Evolutionary conservation across 2,329 filamentous ascomycete genomes (phyloP), one percentile per base, ranked within the genome.

Genomic region (Curvularia hawaiiensis): DNA sequence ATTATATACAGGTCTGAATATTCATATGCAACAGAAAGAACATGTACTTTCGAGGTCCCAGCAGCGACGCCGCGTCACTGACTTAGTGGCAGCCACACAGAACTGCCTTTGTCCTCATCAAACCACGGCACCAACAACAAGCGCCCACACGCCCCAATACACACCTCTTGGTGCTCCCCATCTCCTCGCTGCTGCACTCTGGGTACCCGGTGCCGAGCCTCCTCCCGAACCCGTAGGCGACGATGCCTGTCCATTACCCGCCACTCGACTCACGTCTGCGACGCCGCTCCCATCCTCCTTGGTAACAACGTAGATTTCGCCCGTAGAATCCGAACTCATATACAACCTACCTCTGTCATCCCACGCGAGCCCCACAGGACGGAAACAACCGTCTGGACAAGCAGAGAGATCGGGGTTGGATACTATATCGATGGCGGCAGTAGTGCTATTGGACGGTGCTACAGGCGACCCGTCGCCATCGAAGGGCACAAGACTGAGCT

Each of bases 311-410:
- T 84, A 90, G 41, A 90, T 82, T 78, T 90, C 88, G 6, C 87
- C 88, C 0, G 86, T 87, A 14, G 79, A 71, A 70, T 90, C 88
- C 4, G 82, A 86, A 55, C 79, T 84, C 78, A 89, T 83, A 74
- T 84, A 90, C 9, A 90, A 74, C 7, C 87, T 77, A 8, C 82
- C 84, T 41, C 80, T 65, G 9, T 62, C 61, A 70, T 82, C 79
- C 70, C 79, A 82, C 0, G 80, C 80, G 7, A 90, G 75, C 1
- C 86, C 85, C 1, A 85, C 85, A 26, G 88, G 87, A 2, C 87
- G 80, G 76, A 90, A 86, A 73, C 87, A 90, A 4, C 71, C 68
- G 41, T 77, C 75, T 0, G 85, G 85, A 58, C 88, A 90, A 3
- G 71, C 70, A 11, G 75, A 75, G 5, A 82, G 74, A 63, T 88